Evolutionary conservation across 768 basidiomycete species (phyloP).

Genomic region (Chalciporus chontae): DNA sequence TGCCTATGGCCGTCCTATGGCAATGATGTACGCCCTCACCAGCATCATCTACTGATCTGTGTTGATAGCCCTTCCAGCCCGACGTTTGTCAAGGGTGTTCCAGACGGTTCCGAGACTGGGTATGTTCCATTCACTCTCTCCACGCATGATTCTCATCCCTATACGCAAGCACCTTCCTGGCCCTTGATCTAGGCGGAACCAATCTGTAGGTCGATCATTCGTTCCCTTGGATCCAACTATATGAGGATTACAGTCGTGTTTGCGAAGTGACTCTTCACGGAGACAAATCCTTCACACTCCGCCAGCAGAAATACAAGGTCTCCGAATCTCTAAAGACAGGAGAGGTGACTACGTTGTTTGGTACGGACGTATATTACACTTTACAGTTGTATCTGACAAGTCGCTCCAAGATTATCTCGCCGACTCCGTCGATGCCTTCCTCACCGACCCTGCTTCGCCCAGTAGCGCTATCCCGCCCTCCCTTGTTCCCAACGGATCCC

Average conservation of each 20-base stretch:
- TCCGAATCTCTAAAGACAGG: constrained; percentile 92
- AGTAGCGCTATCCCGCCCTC: constrained; percentile 24
- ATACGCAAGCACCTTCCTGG: constrained; percentile 78
- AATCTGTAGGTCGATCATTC: constrained; percentile 69
- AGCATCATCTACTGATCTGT: background rate
- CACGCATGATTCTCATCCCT: constrained; percentile 6
- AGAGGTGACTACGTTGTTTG: constrained; percentile 82
- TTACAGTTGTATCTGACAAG: constrained; percentile 8
- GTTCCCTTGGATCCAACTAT: background rate
- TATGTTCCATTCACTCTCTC: constrained; percentile 33
- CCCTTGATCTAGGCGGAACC: constrained; percentile 95
- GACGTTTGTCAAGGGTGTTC: constrained; percentile 92
- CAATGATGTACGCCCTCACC: constrained; percentile 74
- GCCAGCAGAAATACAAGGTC: constrained; percentile 96
- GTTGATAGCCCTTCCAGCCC: constrained; percentile 48
- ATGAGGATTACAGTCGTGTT: constrained; percentile 63
- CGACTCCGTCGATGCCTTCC: constrained; percentile 92
- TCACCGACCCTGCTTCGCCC: constrained; percentile 51
- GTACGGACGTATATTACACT: constrained; percentile 37
- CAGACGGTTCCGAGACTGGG: constrained; percentile 93
- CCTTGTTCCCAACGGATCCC: constrained; percentile 15
- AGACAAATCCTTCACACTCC: constrained; percentile 81
- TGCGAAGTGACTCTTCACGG: constrained; percentile 93
- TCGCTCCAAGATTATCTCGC: constrained; percentile 84
- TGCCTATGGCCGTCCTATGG: constrained; percentile 76